A percentile compares a stretch with the other conserved stretches of the same genome.
phyloP scores from a whole-genome alignment of 129 eudicot genomes.

The Lactuca saligna region DNA sequence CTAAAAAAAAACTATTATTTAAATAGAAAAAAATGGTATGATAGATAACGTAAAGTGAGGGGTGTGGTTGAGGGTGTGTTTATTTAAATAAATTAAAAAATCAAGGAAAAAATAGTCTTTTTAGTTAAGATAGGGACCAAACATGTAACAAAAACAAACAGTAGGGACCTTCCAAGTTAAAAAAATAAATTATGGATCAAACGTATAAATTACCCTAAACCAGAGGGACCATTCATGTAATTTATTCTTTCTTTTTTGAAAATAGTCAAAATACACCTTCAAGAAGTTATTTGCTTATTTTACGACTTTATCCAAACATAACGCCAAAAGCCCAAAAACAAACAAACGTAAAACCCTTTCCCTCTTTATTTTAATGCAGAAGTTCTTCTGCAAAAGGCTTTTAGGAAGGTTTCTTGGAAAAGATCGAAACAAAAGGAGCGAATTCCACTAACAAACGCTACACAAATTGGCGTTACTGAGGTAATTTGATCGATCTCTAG shows the following conservation, averaged over 20 bases:
- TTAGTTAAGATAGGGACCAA: too few species aligned
- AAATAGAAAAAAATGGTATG: too few species aligned
- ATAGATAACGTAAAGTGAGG: too few species aligned
- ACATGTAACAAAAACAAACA: too few species aligned
- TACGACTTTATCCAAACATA: conserved; percentile 13
- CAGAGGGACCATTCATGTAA: too few species aligned
- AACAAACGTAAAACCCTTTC: conserved; percentile 31
- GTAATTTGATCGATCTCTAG: conserved; percentile 14
- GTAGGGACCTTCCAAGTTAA: too few species aligned
- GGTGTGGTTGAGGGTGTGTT: too few species aligned
- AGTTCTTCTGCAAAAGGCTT: conserved; percentile 3
- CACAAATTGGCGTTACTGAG: conserved; percentile 2
- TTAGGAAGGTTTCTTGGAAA: neutral
- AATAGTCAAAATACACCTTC: neutral
- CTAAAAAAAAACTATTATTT: too few species aligned
- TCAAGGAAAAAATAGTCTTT: too few species aligned
- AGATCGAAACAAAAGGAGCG: conserved; percentile 5
- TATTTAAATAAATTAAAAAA: too few species aligned
- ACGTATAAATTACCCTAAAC: too few species aligned
- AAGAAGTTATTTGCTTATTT: neutral
- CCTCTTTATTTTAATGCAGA: conserved; percentile 29
- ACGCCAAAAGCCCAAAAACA: conserved; percentile 36
- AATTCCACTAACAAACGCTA: neutral
- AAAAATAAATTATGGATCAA: too few species aligned
- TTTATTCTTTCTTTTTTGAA: neutral